These are phyloP conservation scores for Lycium ferocissimum DNA, from an alignment of 257 asterid species.

Conservation along the genomic window DNA sequence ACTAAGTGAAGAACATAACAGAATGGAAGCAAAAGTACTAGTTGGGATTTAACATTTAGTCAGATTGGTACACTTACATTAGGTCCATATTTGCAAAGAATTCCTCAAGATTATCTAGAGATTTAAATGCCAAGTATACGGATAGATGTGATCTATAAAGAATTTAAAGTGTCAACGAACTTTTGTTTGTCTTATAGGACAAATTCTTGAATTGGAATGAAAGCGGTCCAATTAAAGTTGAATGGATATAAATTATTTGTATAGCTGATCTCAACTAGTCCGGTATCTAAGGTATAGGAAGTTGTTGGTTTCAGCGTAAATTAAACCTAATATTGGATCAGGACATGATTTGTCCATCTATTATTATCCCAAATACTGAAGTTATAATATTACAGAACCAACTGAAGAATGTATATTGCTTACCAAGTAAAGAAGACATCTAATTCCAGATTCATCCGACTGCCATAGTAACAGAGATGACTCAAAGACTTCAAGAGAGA, in stretches of 20 bases:
- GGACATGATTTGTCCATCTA: conserved; percentile 4
- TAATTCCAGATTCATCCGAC: conserved; percentile 91
- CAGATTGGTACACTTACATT: neutral
- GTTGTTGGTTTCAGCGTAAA: neutral
- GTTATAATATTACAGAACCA: conserved; percentile 10
- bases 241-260: neutral
- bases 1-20: conserved; percentile 25
- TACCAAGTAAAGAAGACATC: conserved; percentile 93
- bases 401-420: conserved; percentile 33
- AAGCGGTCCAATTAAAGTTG: neutral
- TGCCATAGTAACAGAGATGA: conserved; percentile 84
- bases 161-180: neutral
- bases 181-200: neutral
- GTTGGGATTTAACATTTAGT: neutral
- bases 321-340: neutral
- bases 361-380: neutral
- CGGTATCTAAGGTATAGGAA: neutral
- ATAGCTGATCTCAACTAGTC: neutral
- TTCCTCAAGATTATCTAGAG: neutral
- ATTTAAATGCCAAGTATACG: neutral
- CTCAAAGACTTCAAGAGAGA: conserved; percentile 96
- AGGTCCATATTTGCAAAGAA: neutral
- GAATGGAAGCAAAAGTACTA: neutral
- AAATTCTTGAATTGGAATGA: conserved; percentile 18
- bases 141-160: neutral